These are phyloP conservation scores for Cardamine chenopodiifolia DNA, from an alignment of 345 rosid genomes.

Conservation along the genomic window DNA sequence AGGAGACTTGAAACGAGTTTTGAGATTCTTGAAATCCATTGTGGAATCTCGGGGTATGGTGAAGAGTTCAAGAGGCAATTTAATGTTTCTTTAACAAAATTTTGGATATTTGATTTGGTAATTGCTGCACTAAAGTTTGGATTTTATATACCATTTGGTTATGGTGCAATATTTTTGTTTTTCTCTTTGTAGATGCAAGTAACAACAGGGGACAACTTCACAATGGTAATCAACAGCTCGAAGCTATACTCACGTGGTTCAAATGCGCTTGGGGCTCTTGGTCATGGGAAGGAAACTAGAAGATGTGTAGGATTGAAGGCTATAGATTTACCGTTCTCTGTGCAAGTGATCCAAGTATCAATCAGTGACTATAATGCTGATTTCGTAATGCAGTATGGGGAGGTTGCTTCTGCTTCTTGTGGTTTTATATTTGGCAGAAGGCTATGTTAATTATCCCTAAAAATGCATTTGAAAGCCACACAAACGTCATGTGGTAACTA, in stretches of 20 bases:
- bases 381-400: constrained; percentile 66
- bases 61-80: constrained; percentile 70
- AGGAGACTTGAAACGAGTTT: constrained; percentile 66
- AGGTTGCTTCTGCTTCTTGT: constrained; percentile 35
- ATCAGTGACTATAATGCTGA: constrained; percentile 77
- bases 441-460: neutral
- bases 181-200: constrained; percentile 67
- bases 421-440: no score
- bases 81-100: constrained; percentile 40
- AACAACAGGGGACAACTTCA: constrained; percentile 69
- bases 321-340: constrained; percentile 47
- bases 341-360: constrained; percentile 65
- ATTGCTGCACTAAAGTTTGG: no score
- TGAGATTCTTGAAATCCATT: constrained; percentile 72
- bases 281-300: constrained; percentile 69
- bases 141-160: no score
- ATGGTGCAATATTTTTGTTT: constrained; percentile 16
- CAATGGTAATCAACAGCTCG: constrained; percentile 65
- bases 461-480: neutral
- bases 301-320: constrained; percentile 58
- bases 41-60: constrained; percentile 60
- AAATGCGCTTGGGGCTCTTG: constrained; percentile 57
- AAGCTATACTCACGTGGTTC: constrained; percentile 77
- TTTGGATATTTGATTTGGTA: neutral
- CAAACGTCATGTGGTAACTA: neutral